Base-by-base conservation (phyloP, 73 alveolate species). In the Effrenium voratum region DNA sequence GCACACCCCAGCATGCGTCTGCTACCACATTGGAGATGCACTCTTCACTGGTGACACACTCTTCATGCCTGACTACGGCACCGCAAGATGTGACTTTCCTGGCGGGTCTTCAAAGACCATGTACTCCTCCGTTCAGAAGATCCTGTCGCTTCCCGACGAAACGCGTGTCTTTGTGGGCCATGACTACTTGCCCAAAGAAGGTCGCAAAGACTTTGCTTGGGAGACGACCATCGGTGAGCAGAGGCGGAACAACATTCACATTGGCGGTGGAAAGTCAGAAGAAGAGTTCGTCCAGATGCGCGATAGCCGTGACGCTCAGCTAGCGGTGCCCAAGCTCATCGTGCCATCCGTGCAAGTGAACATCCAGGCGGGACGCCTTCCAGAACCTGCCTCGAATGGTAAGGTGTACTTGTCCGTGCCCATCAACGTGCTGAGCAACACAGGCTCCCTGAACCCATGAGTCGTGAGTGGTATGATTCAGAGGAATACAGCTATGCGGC, bases 71-170 rank as follows among this genome's bases (percentile, higher is more conserved):
- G 99, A 96, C 82, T 96, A 77, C 44, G 99, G 99, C 66, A 96
- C 99, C 16, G 99, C 99, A 1, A 73, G 99, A 8, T 96, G 99
- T 32, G 99, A 96, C 91, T 96, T 96, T 55, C 99, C 99, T 34
- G 99, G 99, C 1, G 99, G 99, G 43, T 68, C 87, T 24, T 90
- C 99, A 41, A 80, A 46, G 30, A 3, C 49, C 82, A 91, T 96
- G 5, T 90, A 96, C 81, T 32, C 63, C n/a, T 86, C 98, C 70
- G 59, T 96, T 87, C 94, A 96, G 70, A 96, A 80, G 95, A 85
- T 96, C 86, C 45, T 60, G 59, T n/a, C 46, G n/a, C 98, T 96
- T 12, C 99, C 99, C 24, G 99, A 68, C 13, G 95, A 84, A 50
- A 63, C 88, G 0, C 94, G 99, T 0, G 99, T 96, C 57, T 96